Percentiles rank a stretch among this genome's conserved stretches.
Evolutionary conservation across 2,329 filamentous ascomycete genomes (phyloP).

Genomic region (Phyllosticta citrichinensis): DNA sequence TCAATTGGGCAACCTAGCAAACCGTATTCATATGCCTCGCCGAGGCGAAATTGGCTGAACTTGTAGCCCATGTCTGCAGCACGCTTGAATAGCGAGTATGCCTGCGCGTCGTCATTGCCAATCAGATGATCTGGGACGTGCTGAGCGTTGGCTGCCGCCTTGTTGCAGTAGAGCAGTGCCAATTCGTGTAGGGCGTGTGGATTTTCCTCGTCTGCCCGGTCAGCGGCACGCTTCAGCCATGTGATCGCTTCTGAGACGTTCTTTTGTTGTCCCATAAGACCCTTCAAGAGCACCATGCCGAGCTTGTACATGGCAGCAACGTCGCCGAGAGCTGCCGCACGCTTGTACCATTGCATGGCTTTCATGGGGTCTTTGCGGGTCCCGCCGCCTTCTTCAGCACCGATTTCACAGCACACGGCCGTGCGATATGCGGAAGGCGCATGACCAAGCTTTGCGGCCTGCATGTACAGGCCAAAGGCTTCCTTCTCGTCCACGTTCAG

Average conservation of each 20-base stretch:
- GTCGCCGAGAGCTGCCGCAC: conserved; percentile 81
- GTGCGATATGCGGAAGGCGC: conserved; percentile 83
- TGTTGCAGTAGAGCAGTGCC: conserved; percentile 44
- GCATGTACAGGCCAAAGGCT: conserved; percentile 87
- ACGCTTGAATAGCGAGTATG: conserved; percentile 70
- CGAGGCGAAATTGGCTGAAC: conserved; percentile 84
- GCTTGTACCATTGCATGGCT: conserved; percentile 96
- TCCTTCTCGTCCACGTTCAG: conserved; percentile 78
- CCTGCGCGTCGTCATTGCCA: conserved; percentile 71
- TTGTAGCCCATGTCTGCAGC: conserved; percentile 88
- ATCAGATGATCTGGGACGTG: conserved; percentile 50
- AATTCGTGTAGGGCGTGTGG: conserved; percentile 93
- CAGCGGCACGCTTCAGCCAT: conserved; percentile 89
- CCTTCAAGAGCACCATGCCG: conserved; percentile 91
- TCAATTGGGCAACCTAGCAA: conserved; percentile 74
- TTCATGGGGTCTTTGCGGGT: conserved; percentile 85
- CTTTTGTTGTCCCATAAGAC: conserved; percentile 73
- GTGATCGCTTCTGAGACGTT: conserved; percentile 79
- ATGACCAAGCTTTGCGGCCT: conserved; percentile 82
- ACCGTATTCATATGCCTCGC: conserved; percentile 83
- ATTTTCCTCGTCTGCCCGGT: conserved; percentile 78
- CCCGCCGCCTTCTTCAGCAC: conserved; percentile 85
- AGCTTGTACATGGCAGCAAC: conserved; percentile 97
- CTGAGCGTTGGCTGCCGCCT: conserved; percentile 39
- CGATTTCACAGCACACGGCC: conserved; percentile 94